Base-by-base conservation (phyloP, 768 basidiomycete species). In the Mycena venus region DNA sequence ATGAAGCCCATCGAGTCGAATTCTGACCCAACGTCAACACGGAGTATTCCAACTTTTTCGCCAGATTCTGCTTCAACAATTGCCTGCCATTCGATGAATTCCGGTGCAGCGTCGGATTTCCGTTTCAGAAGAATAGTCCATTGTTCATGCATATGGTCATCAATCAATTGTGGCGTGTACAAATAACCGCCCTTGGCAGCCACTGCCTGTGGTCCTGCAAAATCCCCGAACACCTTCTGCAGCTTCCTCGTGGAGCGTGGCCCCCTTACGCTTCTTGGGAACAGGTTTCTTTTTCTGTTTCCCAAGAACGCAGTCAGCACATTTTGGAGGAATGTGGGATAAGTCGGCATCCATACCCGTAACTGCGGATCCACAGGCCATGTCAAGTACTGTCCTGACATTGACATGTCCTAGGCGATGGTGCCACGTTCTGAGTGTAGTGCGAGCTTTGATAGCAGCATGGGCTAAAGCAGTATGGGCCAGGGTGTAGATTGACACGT, bases 241-340 rank as follows among this genome's bases (percentile, higher is more conserved):
- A n/a, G 65, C 65, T n/a, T 55, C n/a, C 34, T 36, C 9, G 34
- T 59, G 25, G 51, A 66, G 4, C 65, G 15, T 15, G 65, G 51
- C n/a, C 9, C 65, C 65, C 42, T 56, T 38, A 38, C 65, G 65
- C 36, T 31, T 55, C 53, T 66, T 66, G 25, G 14, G 34, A 4
- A 66, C n/a, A 6, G 65, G 53, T 17, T 55, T 66, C 27, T 66
- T 66, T n/a, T 55, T 66, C 65, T 66, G 65, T 15, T 65, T 65
- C n/a, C 64, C 64, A 9, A 65, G 49, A 25, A 65, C 17, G 21
- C 64, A 65, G 64, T 66, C 53, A 66, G 65, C 65, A 34, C 65
- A 66, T 40, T 31, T 66, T n/a, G 36, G 15, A 17, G 65, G 53
- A 31, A 66, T 8, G 23, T n/a, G n/a, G n/a, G n/a, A n/a, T n/a